Percentiles rank a stretch among this genome's conserved stretches.
Conservation (phyloP, 495 filamentous ascomycete genomes). For the Chaetomium tenue region DNA sequence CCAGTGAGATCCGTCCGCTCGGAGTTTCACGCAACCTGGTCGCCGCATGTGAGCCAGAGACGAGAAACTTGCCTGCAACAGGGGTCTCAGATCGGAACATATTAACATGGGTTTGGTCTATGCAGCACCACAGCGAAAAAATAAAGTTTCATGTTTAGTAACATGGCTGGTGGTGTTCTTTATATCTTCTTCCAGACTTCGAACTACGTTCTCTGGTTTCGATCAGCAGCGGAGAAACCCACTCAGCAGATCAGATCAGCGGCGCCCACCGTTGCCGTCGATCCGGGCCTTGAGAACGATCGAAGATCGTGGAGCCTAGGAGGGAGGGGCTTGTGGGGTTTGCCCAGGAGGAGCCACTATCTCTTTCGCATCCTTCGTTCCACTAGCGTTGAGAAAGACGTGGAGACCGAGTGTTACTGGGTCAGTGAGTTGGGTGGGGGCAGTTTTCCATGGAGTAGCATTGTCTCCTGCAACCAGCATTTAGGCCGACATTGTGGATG, state of each 20-base stretch:
- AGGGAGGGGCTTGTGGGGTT: not conserved
- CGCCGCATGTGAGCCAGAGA: not conserved
- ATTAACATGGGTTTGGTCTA: too few relatives aligned
- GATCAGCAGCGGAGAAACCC: not conserved
- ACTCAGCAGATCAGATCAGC: not conserved
- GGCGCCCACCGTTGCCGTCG: not conserved
- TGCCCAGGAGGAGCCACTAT: not conserved
- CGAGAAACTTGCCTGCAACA: too few relatives aligned
- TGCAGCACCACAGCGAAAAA: too few relatives aligned
- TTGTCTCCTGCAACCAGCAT: not conserved
- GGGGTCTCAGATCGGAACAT: too few relatives aligned
- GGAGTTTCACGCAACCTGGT: not conserved
- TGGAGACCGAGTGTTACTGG: too few relatives aligned
- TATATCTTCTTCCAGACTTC: too few relatives aligned
- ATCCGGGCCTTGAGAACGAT: not conserved
- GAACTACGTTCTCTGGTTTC: not conserved
- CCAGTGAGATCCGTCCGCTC: not conserved
- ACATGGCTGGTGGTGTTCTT: too few relatives aligned
- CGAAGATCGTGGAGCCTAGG: not conserved
- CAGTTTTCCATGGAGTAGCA: not conserved
- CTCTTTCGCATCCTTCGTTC: slow-evolving; percentile 11
- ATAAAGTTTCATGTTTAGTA: too few relatives aligned
- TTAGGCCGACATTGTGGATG: not conserved
- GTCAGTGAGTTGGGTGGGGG: not conserved
- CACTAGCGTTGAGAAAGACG: not conserved